These are phyloP conservation scores for Wickerhamomyces chaumierensis DNA, from an alignment of 805 yeast species.

Conservation along the genomic window DNA sequence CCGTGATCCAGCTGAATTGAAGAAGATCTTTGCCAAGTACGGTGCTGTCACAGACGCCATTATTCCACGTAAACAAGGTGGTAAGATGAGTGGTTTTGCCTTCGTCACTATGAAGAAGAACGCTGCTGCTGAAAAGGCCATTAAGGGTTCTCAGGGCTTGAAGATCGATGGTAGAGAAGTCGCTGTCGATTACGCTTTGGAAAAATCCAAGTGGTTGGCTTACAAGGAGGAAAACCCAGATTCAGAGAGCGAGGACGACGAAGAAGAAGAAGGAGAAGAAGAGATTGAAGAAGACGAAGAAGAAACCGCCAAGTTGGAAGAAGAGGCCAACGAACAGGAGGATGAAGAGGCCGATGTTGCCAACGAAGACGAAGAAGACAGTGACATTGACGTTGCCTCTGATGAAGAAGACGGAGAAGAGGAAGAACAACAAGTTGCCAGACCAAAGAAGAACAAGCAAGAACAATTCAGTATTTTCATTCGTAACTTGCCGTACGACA, in stretches of 20 bases:
- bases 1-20: conserved; percentile 62
- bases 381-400: conserved; percentile 20
- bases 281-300: conserved; percentile 22
- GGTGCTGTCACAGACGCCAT: conserved; percentile 85
- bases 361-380: conserved; percentile 18
- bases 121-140: conserved; percentile 68
- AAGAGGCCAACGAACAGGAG: conserved; percentile 11
- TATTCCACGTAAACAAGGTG: conserved; percentile 81
- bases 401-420: conserved; percentile 24
- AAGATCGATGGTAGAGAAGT: conserved; percentile 85
- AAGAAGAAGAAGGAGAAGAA: conserved; percentile 21
- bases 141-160: conserved; percentile 61
- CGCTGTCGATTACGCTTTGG: conserved; percentile 88
- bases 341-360: conserved; percentile 17
- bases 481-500: conserved; percentile 90
- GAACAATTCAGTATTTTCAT: conserved; percentile 72
- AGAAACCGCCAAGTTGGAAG: conserved; percentile 17
- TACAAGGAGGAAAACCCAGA: conserved; percentile 34
- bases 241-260: conserved; percentile 26
- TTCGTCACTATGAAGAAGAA: conserved; percentile 83
- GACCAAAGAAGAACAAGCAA: conserved; percentile 41
- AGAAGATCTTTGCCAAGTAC: conserved; percentile 56
- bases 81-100: conserved; percentile 89
- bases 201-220: conserved; percentile 73
- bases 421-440: conserved; percentile 18